Conservation (phyloP, 192 early-diverging fungal species). For the Entophlyctis luteolus region DNA sequence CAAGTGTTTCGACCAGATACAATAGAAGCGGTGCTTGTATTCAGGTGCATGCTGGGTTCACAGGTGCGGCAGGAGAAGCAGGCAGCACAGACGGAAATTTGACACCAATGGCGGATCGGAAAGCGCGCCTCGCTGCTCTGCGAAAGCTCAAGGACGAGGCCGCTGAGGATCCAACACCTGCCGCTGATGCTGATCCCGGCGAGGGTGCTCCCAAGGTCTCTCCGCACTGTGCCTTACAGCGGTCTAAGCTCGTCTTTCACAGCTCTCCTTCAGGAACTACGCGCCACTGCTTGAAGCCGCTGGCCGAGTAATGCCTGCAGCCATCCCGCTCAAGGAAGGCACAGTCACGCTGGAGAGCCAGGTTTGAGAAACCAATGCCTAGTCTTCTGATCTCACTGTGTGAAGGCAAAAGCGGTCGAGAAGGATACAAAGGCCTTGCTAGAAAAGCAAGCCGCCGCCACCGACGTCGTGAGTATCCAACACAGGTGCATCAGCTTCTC, state of each 20-base stretch:
- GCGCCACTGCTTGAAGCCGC: conserved; percentile 5
- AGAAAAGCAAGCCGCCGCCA: conserved; percentile 9
- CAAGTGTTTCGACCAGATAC: too few species aligned
- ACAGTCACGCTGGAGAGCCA: conserved; percentile 5
- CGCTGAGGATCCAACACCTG: background rate
- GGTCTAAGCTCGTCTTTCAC: background rate
- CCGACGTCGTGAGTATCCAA: conserved; percentile 5
- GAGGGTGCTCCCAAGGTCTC: background rate
- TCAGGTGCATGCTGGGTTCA: too few species aligned
- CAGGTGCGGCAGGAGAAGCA: too few species aligned
- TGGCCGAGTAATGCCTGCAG: background rate
- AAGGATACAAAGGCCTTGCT: conserved; percentile 18
- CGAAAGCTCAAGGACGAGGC: conserved; percentile 16
- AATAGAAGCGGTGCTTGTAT: too few species aligned
- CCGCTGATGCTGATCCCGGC: background rate
- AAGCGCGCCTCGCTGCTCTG: conserved; percentile 19
- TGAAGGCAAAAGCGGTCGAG: conserved; percentile 9
- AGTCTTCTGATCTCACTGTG: background rate
- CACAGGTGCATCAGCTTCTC: background rate
- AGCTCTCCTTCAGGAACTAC: conserved; percentile 19
- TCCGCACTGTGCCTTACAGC: background rate
- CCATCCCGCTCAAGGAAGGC: background rate
- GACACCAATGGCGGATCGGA: conserved; percentile 9
- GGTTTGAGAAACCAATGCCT: background rate
- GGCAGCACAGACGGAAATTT: background rate